Evolutionary conservation across 2,329 filamentous ascomycete species (phyloP), one percentile per base, ranked within the genome.

Genomic region (Coleophoma eucalyptorum): DNA sequence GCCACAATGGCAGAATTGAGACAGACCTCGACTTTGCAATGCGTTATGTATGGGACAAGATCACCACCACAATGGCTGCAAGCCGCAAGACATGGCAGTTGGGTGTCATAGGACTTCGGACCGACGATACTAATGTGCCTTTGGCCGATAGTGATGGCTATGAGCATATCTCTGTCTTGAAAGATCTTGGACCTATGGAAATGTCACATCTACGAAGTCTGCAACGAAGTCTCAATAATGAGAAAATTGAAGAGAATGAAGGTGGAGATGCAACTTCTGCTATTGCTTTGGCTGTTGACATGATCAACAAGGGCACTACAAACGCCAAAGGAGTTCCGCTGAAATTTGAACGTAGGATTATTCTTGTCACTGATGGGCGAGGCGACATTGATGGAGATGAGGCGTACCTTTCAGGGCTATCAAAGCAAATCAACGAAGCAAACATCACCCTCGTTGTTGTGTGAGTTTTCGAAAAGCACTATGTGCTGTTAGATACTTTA

Each of bases 21-120:
- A 87, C 87, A 3, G 88, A 97, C 66, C 80, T 99, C 16, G 90
- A 97, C 54, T 99, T 87, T 83, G 82, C 84, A 44, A 85, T 97
- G 83, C 83, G 83, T 55, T 99, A 96, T 70, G 81, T 97, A 46
- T 99, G 93, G 92, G 93, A 97, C 75, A 94, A 89, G 66, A 88
- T 95, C 58, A 86, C 86, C 5, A 82, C 81, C 7, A 90, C 85
- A 3, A 86, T 90, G 69, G 70, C 78, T 43, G 67, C 67, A 31
- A 85, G 82, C 26, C 81, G 89, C 46, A 93, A 91, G 67, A 91
- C 86, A 1, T 81, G 83, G 62, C 80, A 79, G 19, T 73, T 90
- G 43, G 88, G 90, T n/a, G 86, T 97, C 2, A 70, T 99, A 52
- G 94, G 88, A 1, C 74, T 97, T 50, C 82, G 89, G 52, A 96